Evolutionary conservation across 2,329 filamentous ascomycete genomes (phyloP).

Genomic region (Beauveria asiatica): DNA sequence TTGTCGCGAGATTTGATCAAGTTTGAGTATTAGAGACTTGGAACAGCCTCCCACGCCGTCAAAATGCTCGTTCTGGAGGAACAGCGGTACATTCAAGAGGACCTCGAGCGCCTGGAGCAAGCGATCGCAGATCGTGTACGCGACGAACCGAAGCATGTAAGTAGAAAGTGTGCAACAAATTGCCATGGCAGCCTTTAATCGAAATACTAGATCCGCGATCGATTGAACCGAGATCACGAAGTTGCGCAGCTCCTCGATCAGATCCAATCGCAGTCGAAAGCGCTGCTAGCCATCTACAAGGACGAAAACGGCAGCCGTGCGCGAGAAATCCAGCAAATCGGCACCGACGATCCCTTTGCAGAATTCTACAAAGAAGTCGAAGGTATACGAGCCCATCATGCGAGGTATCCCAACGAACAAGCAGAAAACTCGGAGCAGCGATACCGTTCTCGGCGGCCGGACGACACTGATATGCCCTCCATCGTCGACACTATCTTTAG

Average conservation of each 20-base stretch:
- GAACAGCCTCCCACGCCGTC: background rate
- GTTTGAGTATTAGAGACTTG: no score
- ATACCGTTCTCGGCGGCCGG: slow-evolving; percentile 63
- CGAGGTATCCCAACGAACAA: slow-evolving; percentile 85
- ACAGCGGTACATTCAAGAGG: slow-evolving; percentile 88
- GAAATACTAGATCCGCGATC: slow-evolving; percentile 65
- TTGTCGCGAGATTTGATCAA: background rate
- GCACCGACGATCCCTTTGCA: slow-evolving; percentile 77
- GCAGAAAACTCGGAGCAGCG: slow-evolving; percentile 91
- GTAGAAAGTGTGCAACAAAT: slow-evolving; percentile 23
- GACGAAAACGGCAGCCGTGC: slow-evolving; percentile 64
- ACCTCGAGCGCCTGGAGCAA: slow-evolving; percentile 91
- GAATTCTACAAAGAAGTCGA: slow-evolving; percentile 82
- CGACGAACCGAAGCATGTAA: slow-evolving; percentile 81
- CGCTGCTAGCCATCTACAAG: slow-evolving; percentile 74
- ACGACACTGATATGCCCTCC: slow-evolving; percentile 55
- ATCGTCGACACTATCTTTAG: slow-evolving; percentile 89
- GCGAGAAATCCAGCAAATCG: slow-evolving; percentile 75
- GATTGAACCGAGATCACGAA: slow-evolving; percentile 85
- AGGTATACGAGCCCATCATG: slow-evolving; percentile 79
- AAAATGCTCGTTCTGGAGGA: slow-evolving; percentile 84
- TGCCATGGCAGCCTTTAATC: slow-evolving; percentile 17
- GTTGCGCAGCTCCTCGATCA: slow-evolving; percentile 77
- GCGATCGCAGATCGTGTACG: slow-evolving; percentile 81
- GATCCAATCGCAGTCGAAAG: slow-evolving; percentile 77